Conservation (phyloP, 2,329 filamentous ascomycete species). For the Fusarium drepaniforme region DNA sequence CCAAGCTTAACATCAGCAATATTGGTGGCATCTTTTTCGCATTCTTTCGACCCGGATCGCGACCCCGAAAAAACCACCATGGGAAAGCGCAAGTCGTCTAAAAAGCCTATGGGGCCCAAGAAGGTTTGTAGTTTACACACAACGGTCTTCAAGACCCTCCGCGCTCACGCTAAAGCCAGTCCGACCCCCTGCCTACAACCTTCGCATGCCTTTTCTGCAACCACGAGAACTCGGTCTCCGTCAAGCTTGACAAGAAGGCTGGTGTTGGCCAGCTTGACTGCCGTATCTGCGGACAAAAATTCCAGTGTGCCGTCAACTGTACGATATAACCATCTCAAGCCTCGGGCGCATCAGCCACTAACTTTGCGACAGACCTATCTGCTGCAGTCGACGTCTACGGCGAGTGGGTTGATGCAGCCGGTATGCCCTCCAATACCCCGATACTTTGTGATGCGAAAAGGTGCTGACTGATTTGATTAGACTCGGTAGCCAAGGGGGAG, state of each 20-base stretch:
- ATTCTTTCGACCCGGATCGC: conserved; percentile 22
- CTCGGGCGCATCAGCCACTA: conserved; percentile 26
- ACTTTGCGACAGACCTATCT: conserved; percentile 75
- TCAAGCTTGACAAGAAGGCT: conserved; percentile 94
- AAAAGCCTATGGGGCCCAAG: conserved; percentile 84
- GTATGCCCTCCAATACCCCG: conserved; percentile 51
- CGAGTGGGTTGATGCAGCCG: conserved; percentile 94
- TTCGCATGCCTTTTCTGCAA: conserved; percentile 99
- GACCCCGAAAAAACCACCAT: conserved; percentile 53
- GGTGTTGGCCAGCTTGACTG: conserved; percentile 88
- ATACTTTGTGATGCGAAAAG: neutral
- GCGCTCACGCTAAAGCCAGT: conserved; percentile 54
- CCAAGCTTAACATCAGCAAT: conserved; percentile 42
- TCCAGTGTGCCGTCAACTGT: conserved; percentile 96
- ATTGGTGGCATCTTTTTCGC: conserved; percentile 35
- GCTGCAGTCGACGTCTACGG: conserved; percentile 95
- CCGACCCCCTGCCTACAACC: conserved; percentile 80
- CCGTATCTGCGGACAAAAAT: conserved; percentile 93
- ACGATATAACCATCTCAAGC: conserved; percentile 46
- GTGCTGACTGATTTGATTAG: conserved; percentile 47
- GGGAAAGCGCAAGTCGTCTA: conserved; percentile 97
- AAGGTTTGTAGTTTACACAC: conserved; percentile 68
- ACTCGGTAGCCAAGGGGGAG: conserved; percentile 64
- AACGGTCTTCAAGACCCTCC: neutral
- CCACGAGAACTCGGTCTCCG: conserved; percentile 90